These are phyloP conservation scores for Albugo candida DNA, from an alignment of 352 stramenopile genomes.

Conservation along the genomic window DNA sequence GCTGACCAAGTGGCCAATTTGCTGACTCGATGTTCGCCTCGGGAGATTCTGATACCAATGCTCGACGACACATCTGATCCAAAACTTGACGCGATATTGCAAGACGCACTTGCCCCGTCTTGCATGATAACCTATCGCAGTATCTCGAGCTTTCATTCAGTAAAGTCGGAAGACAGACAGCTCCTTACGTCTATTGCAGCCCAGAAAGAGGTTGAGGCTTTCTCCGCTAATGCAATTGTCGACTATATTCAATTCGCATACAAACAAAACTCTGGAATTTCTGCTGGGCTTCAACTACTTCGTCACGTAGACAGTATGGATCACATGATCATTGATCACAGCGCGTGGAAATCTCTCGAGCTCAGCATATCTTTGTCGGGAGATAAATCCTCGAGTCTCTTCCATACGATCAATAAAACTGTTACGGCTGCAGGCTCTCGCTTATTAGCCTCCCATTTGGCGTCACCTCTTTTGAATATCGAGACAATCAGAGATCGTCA, in stretches of 20 bases:
- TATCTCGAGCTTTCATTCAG: neutral
- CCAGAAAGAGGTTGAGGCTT: slow-evolving; percentile 15
- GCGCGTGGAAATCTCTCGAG: slow-evolving; percentile 48
- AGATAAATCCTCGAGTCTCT: slow-evolving; percentile 36
- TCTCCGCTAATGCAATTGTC: slow-evolving; percentile 20
- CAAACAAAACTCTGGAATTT: slow-evolving; percentile 6
- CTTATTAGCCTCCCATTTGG: slow-evolving; percentile 39
- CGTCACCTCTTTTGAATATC: slow-evolving; percentile 39
- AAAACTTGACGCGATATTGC: slow-evolving; percentile 9
- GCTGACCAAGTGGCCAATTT: slow-evolving; percentile 35
- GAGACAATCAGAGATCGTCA: slow-evolving; percentile 22
- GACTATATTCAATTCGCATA: slow-evolving; percentile 56
- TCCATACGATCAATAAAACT: slow-evolving; percentile 44
- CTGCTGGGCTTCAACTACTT: slow-evolving; percentile 16
- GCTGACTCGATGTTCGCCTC: slow-evolving; percentile 36
- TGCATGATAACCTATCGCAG: slow-evolving; percentile 37
- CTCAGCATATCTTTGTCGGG: slow-evolving; percentile 25
- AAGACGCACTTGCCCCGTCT: slow-evolving; percentile 18
- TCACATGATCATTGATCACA: slow-evolving; percentile 66
- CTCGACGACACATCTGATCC: neutral
- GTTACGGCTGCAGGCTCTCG: slow-evolving; percentile 39
- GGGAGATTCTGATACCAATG: slow-evolving; percentile 41
- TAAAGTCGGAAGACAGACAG: slow-evolving; percentile 11
- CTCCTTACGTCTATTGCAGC: slow-evolving; percentile 4
- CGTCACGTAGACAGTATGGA: slow-evolving; percentile 41